A percentile compares a stretch with the other conserved stretches of the same genome.
Conservation (phyloP, 108 stramenopile genomes). For the Fragilaria radians region DNA sequence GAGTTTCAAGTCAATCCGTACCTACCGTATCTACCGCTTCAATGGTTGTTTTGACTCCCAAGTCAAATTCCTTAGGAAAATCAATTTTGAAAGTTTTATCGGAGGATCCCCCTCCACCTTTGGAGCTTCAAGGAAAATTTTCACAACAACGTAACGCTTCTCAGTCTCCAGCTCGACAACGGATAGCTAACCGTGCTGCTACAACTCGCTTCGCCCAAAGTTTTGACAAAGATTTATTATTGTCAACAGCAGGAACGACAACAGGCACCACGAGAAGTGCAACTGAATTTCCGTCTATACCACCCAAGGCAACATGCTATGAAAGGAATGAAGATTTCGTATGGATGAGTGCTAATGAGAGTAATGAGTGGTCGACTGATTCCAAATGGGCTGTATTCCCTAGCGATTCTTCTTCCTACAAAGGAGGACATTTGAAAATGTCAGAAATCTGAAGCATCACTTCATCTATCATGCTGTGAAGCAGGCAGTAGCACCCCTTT, state of each 20-base stretch:
- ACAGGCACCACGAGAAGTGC: neutral
- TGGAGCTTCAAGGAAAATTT: neutral
- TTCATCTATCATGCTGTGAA: no score
- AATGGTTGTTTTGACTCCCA: neutral
- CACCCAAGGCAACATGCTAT: neutral
- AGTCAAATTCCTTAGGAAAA: neutral
- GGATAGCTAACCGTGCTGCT: neutral
- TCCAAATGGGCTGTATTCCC: conserved; percentile 1
- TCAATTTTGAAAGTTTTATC: neutral
- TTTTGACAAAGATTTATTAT: neutral
- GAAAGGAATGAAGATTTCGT: neutral
- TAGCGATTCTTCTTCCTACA: no score
- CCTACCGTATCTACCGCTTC: neutral
- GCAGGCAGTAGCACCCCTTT: no score
- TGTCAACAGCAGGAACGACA: no score
- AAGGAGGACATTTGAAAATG: no score
- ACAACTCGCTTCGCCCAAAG: neutral
- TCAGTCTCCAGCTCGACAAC: neutral
- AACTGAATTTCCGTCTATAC: neutral
- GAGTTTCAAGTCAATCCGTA: neutral
- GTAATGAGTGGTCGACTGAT: neutral
- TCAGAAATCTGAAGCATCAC: no score
- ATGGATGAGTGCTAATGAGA: neutral
- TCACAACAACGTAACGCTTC: neutral
- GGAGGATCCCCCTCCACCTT: neutral